Percentiles rank a stretch among this genome's conserved stretches.
Conservation (phyloP, 306 rosid species). For the Mucuna pruriens region DNA sequence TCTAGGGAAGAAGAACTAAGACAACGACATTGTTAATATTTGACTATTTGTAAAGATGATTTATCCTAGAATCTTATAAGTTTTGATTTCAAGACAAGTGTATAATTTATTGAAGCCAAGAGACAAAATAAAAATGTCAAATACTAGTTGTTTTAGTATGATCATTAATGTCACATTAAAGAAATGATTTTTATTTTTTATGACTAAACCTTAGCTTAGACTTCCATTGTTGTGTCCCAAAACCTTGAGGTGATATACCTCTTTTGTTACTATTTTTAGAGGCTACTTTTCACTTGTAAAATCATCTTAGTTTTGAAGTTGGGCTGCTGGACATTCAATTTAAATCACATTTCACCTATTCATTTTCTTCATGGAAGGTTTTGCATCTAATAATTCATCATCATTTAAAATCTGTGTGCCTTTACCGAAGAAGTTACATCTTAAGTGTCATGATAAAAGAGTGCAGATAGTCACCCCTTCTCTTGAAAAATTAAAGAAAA, state of each 20-base stretch:
- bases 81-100: too few species aligned
- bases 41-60: too few species aligned
- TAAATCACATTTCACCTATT: background rate
- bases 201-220: too few species aligned
- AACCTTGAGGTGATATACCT: background rate
- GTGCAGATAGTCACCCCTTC: background rate
- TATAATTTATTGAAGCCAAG: too few species aligned
- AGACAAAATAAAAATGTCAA: too few species aligned
- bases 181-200: too few species aligned
- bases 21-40: background rate
- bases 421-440: background rate
- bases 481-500: background rate
- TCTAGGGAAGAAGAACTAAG: background rate
- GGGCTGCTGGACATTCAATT: background rate
- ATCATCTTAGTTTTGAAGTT: background rate
- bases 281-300: background rate
- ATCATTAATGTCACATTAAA: too few species aligned
- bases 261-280: accelerated
- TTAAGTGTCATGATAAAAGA: background rate
- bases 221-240: too few species aligned
- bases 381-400: background rate
- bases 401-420: background rate
- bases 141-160: too few species aligned
- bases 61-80: too few species aligned
- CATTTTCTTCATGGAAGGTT: background rate